phyloP scores from a whole-genome alignment of 2,329 filamentous ascomycete species.

The Albophoma yamanashiensis region DNA sequence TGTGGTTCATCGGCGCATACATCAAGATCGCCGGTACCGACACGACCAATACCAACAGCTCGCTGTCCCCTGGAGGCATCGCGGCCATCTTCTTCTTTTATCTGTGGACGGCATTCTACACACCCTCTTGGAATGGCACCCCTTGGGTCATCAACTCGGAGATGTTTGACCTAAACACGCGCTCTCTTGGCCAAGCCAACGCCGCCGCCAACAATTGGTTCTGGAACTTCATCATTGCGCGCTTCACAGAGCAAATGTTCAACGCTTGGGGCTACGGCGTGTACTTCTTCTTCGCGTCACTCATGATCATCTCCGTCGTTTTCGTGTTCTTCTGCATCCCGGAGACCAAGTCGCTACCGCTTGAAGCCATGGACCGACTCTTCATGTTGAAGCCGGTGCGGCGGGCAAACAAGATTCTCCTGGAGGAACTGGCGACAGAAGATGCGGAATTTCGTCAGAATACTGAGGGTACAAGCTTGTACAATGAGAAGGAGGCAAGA shows the following conservation, averaged over 20 bases:
- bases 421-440: conserved; percentile 27
- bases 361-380: conserved; percentile 54
- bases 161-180: conserved; percentile 58
- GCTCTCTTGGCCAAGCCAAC: conserved; percentile 58
- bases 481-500: conserved; percentile 15
- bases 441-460: conserved; percentile 23
- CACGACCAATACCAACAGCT: neutral
- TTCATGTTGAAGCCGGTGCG: conserved; percentile 39
- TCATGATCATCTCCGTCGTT: conserved; percentile 46
- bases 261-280: conserved; percentile 48
- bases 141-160: conserved; percentile 69
- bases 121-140: conserved; percentile 60
- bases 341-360: conserved; percentile 54
- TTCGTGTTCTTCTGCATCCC: conserved; percentile 55
- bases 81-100: conserved; percentile 59
- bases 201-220: conserved; percentile 66
- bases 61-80: conserved; percentile 40
- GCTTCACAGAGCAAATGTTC: conserved; percentile 59
- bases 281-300: conserved; percentile 57
- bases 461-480: conserved; percentile 12
- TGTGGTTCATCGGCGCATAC: conserved; percentile 45
- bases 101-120: conserved; percentile 48
- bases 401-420: conserved; percentile 30
- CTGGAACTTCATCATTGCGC: conserved; percentile 58
- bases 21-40: conserved; percentile 27